Evolutionary conservation across 495 filamentous ascomycete genomes (phyloP), one percentile per base, ranked within the genome.

Genomic region (Collariella sp.): DNA sequence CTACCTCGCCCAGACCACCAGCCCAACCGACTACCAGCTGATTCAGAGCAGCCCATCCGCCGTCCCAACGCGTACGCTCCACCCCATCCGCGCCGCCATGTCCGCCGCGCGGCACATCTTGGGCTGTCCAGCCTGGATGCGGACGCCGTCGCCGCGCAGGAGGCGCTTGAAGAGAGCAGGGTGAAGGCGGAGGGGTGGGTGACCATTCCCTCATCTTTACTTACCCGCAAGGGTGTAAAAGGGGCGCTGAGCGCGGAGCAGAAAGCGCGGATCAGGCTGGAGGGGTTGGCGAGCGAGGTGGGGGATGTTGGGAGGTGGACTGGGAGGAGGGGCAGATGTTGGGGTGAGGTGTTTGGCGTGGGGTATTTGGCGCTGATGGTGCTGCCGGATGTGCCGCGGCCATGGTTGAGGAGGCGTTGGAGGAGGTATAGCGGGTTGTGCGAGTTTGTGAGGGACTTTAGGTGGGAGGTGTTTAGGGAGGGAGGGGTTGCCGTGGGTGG

Each of bases 61-160:
- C 50, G 85, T 85, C 63, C 87, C 89, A 55, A 86, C 79, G 52
- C 76, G 90, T 94, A 78, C 50, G 85, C n/a, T n/a, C n/a, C n/a
- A n/a, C n/a, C n/a, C n/a, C n/a, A 70, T 83, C 23, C 86, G 88
- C 52, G 68, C 80, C 36, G 71, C 82, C 44, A 89, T 89, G 41
- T 80, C 84, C 56, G 67, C 16, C 79, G 84, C 46, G 90, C 86
- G n/a, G 80, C 79, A 29, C 82, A 88, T 60, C 79, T 96, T 13
- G 84, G 85, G 23, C 73, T 96, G 49, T 48, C 66, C 51, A 58
- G 65, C 46, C 67, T 73, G 13, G 69, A 70, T 55, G 72, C 89
- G 5, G 72, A 71, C 58, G 62, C 69, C 16, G 64, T 66, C 44
- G 55, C 53, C 12, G 42, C 64, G 60, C 51, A 61, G 47, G 64